A percentile compares a stretch with the other conserved stretches of the same genome.
Evolutionary conservation across 1,284 basidiomycete genomes (phyloP).

Genomic region (Sporisorium reilianum): DNA sequence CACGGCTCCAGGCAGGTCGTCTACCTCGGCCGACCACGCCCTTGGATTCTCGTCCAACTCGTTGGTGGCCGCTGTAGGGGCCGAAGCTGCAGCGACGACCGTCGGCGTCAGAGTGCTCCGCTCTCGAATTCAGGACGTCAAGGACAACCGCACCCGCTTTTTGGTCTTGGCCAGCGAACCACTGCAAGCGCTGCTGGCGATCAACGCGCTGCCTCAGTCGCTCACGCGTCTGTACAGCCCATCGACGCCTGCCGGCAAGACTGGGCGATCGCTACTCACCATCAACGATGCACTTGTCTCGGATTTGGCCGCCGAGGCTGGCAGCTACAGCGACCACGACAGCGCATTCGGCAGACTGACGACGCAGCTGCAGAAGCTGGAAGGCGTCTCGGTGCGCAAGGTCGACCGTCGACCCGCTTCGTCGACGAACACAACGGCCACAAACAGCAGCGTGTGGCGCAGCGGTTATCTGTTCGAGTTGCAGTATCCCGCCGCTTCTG

Average conservation of each 20-base stretch:
- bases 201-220: constrained; percentile 26
- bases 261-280: constrained; percentile 30
- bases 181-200: constrained; percentile 19
- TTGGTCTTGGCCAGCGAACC: constrained; percentile 48
- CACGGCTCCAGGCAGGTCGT: constrained; percentile 40
- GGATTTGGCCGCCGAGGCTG: constrained; percentile 25
- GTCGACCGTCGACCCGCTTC: constrained; percentile 41
- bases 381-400: constrained; percentile 37
- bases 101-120: constrained; percentile 38
- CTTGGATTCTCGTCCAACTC: constrained; percentile 43
- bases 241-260: constrained; percentile 9
- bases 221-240: constrained; percentile 24
- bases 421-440: background rate
- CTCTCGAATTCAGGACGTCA: constrained; percentile 42
- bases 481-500: constrained; percentile 27
- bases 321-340: constrained; percentile 10
- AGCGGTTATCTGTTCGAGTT: constrained; percentile 48
- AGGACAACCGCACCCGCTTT: constrained; percentile 52
- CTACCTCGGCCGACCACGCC: constrained; percentile 24
- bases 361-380: constrained; percentile 13
- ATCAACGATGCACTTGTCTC: constrained; percentile 31
- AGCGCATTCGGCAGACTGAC: constrained; percentile 20
- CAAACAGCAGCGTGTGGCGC: constrained; percentile 41
- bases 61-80: constrained; percentile 45
- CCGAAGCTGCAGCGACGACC: constrained; percentile 25